phyloP scores from a whole-genome alignment of 2,329 filamentous ascomycete genomes.

The Akanthomyces lecanii region DNA sequence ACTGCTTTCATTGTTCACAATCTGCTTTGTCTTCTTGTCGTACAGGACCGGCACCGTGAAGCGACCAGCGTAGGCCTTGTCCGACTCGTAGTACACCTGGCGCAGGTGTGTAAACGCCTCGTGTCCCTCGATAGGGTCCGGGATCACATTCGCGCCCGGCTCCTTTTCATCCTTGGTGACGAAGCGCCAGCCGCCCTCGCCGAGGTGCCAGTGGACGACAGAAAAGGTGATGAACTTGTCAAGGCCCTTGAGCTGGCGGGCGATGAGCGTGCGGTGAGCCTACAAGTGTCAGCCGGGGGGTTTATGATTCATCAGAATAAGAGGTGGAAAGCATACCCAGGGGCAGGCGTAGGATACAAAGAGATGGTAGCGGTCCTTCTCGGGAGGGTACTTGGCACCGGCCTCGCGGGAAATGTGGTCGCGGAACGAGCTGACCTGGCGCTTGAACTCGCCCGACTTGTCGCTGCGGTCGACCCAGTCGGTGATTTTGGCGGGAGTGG shows the following conservation, averaged over 20 bases:
- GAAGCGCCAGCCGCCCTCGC: slow-evolving; percentile 74
- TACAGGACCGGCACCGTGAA: slow-evolving; percentile 88
- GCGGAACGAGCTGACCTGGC: slow-evolving; percentile 77
- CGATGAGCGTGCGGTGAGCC: slow-evolving; percentile 82
- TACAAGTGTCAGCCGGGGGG: slow-evolving; percentile 19
- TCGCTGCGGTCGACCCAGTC: slow-evolving; percentile 78
- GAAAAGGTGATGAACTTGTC: slow-evolving; percentile 77
- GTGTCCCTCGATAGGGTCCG: slow-evolving; percentile 66
- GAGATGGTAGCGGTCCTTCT: slow-evolving; percentile 89
- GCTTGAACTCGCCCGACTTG: slow-evolving; percentile 87
- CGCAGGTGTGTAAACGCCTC: slow-evolving; percentile 66
- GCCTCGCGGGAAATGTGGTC: slow-evolving; percentile 70
- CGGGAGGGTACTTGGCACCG: slow-evolving; percentile 72
- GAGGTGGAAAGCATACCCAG: slow-evolving; percentile 52
- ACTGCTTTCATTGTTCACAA: slow-evolving; percentile 88
- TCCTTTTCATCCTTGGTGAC: slow-evolving; percentile 56
- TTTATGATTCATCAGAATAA: neutral
- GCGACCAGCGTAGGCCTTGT: slow-evolving; percentile 68
- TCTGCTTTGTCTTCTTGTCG: slow-evolving; percentile 68
- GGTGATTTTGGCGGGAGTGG: slow-evolving; percentile 55
- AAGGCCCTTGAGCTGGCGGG: slow-evolving; percentile 84
- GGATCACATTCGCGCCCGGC: slow-evolving; percentile 59
- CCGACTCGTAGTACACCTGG: slow-evolving; percentile 73
- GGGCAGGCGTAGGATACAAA: slow-evolving; percentile 94
- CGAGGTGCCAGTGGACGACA: slow-evolving; percentile 90